A percentile compares a stretch with the other conserved stretches of the same genome.
These are phyloP conservation scores for Didymella segeticola DNA, from an alignment of 2,329 filamentous ascomycete genomes.

Conservation along the genomic window DNA sequence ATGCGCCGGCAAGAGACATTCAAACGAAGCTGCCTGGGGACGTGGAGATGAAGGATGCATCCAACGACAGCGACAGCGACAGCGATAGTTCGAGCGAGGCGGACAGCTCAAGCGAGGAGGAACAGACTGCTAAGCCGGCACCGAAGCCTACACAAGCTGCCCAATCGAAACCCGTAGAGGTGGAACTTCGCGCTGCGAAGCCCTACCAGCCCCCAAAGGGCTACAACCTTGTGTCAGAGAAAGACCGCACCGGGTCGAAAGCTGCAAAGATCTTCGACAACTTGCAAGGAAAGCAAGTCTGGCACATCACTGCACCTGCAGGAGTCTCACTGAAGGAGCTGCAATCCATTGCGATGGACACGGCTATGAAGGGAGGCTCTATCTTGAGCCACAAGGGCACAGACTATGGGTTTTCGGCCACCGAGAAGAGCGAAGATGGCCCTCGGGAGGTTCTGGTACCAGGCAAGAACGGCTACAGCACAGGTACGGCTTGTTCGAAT, in stretches of 20 bases:
- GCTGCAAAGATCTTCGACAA: constrained; percentile 62
- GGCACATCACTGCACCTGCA: constrained; percentile 79
- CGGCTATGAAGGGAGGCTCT: constrained; percentile 59
- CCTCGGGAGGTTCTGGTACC: constrained; percentile 69
- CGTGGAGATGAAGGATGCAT: constrained; percentile 19
- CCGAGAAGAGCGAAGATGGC: constrained; percentile 57
- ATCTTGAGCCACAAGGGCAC: constrained; percentile 69
- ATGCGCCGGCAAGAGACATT: constrained; percentile 24
- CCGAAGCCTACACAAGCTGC: constrained; percentile 23
- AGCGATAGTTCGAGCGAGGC: constrained; percentile 30
- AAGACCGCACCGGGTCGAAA: constrained; percentile 43
- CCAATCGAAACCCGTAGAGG: constrained; percentile 34
- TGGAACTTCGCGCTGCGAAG: constrained; percentile 45
- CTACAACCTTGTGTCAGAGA: constrained; percentile 59
- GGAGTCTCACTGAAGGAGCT: constrained; percentile 72
- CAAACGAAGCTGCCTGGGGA: constrained; percentile 25
- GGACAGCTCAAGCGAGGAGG: constrained; percentile 48
- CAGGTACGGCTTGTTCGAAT: constrained; percentile 58
- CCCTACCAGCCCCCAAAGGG: constrained; percentile 51
- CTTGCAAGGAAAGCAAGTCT: constrained; percentile 74
- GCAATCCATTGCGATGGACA: constrained; percentile 68
- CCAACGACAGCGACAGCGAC: constrained; percentile 19
- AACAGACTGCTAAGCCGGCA: constrained; percentile 44
- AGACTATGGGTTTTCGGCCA: constrained; percentile 66
- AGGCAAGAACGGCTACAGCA: constrained; percentile 61